phyloP scores from a whole-genome alignment of 1,284 basidiomycete species.

The Rhodotorula sp. region DNA sequence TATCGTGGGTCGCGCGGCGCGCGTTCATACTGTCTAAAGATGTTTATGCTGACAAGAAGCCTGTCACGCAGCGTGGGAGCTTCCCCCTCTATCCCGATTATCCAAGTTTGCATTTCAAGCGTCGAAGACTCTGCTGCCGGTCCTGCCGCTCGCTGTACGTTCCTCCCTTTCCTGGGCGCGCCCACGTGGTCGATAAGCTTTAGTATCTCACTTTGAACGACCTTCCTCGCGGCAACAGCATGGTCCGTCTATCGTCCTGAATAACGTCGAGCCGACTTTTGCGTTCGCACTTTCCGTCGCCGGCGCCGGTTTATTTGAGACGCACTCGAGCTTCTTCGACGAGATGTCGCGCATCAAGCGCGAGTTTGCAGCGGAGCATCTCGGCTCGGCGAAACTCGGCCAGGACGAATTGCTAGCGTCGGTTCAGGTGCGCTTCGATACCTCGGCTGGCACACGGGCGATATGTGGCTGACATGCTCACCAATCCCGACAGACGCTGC shows the following conservation, averaged over 20 bases:
- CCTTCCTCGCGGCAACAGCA: background rate
- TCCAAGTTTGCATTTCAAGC: conserved; percentile 9
- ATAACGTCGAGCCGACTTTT: background rate
- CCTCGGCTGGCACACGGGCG: background rate
- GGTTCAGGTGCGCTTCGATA: background rate
- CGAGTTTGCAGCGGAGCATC: conserved; percentile 6
- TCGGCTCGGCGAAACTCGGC: background rate
- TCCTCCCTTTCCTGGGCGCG: too few species aligned
- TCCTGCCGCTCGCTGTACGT: conserved; percentile 3
- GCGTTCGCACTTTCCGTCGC: conserved; percentile 11
- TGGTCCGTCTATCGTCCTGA: background rate
- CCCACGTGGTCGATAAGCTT: too few species aligned
- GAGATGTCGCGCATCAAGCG: conserved; percentile 11
- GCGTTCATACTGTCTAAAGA: too few species aligned
- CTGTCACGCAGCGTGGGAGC: conserved; percentile 13
- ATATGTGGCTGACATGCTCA: background rate
- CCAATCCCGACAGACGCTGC: background rate
- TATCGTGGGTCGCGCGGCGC: conserved; percentile 3
- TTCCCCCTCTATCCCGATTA: conserved; percentile 6
- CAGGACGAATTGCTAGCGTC: background rate
- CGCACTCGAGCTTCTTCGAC: background rate
- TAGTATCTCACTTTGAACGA: too few species aligned
- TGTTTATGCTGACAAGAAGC: too few species aligned
- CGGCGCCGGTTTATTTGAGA: conserved; percentile 13
- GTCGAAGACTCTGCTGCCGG: background rate